Base-by-base conservation (phyloP, 73 alveolate genomes). In the Blepharisma stoltei region DNA sequence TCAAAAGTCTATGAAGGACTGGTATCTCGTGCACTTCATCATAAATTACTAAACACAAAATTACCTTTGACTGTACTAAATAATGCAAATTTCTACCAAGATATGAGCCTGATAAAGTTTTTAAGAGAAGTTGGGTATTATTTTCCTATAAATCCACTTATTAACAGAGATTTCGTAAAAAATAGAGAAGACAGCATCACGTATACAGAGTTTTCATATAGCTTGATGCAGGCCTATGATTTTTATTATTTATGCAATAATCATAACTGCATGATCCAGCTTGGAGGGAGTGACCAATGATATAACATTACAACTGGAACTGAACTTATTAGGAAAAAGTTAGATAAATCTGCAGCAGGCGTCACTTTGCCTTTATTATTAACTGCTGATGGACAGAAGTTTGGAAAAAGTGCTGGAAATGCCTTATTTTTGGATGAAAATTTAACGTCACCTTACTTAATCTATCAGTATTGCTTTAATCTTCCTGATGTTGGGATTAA, bases 251-350 rank as follows among this genome's bases (percentile, higher is more conserved):
- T 82, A 2, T 44, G n/a, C 67, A 25, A 47, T 25, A 52, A 84
- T 14, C 67, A 82, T 53, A 49, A 84, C 41, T 81, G 89, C 67
- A 70, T 71, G 27, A 37, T 69, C 6, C 65, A 81, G 55, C 45
- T 81, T 54, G 88, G 88, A 25, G 88, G 88, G 18, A 81, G 88
- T 81, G 91, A 84, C 71, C 75, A 84, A 46, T 84, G 91, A 89
- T 81, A 89, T 41, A 84, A 84, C 54, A 84, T 84, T 20, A 84
- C 88, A 0, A 76, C 76, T 70, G 91, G 91, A 6, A 68, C 79
- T 18, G 91, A 84, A 44, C 54, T 84, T 6, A 82, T 84, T 41
- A 83, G 86, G 47, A 81, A 80, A 66, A 73, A 73, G 45, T 80
- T 69, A 2, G 65, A 43, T 18, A 69, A 69, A 46, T n/a, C 20